Percentiles rank a stretch among this genome's conserved stretches.
phyloP scores from a whole-genome alignment of 2,329 filamentous ascomycete genomes.

The Fusarium compactum region DNA sequence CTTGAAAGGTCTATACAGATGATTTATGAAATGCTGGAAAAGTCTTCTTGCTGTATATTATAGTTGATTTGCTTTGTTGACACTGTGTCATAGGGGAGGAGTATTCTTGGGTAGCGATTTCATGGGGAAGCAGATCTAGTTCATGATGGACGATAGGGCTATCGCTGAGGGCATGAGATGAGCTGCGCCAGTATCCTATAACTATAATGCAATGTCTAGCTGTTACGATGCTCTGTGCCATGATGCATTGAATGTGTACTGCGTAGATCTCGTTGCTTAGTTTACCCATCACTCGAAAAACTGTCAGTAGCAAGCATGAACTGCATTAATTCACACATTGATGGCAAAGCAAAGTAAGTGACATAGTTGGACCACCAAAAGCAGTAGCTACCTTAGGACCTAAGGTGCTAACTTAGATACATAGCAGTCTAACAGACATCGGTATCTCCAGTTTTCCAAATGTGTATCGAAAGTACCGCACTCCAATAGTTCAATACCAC shows the following conservation, averaged over 20 bases:
- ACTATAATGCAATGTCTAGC: conserved; percentile 21
- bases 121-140: conserved; percentile 11
- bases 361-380: too few relatives aligned
- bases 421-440: too few relatives aligned
- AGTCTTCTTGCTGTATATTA: conserved; percentile 35
- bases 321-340: background rate
- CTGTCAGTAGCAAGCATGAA: background rate
- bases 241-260: background rate
- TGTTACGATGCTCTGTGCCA: background rate
- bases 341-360: background rate
- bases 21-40: conserved; percentile 42
- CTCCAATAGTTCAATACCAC: background rate
- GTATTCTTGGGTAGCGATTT: conserved; percentile 21
- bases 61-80: conserved; percentile 3
- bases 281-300: background rate
- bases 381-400: too few relatives aligned
- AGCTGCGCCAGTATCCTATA: conserved; percentile 39
- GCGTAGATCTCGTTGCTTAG: background rate
- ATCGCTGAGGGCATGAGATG: conserved; percentile 26
- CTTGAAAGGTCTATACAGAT: conserved; percentile 18
- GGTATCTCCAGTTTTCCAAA: background rate
- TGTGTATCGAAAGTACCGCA: background rate
- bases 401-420: too few relatives aligned
- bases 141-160: conserved; percentile 7
- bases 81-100: conserved; percentile 8